Evolutionary conservation across 2,329 filamentous ascomycete genomes (phyloP), one percentile per base, ranked within the genome.

Genomic region (Colletotrichum filicis): DNA sequence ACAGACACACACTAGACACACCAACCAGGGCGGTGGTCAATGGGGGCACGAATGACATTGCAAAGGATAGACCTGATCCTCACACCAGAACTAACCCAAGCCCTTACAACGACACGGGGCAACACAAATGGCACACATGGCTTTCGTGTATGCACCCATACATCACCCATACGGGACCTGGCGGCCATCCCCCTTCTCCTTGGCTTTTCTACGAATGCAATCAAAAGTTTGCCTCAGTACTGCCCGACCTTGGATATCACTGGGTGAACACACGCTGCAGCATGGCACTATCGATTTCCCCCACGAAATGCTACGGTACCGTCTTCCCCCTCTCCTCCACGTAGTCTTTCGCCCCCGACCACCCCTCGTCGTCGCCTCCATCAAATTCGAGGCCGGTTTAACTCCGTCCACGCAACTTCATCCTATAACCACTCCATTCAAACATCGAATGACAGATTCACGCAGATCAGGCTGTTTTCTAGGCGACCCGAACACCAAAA

Each of bases 71-170:
- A 19, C 42, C 19, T 49, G 42, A 49, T 49, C 19, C 19, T 49
- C 42, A n/a, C 42, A 49, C 42, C 42, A 49, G 7, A 49, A 49
- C 19, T 49, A 35, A 5, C 32, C 32, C 12, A n/a, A 49, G 42
- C 42, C 61, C 28, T 19, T 19, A 19, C 46, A 22, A 24, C 24
- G 30, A 30, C 6, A 35, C 30, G 57, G n/a, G 60, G 35, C 52
- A 60, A 57, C 56, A 71, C 61, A 57, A 65, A 37, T 69, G 55
- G 46, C 26, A 70, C 66, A 65, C 46, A 46, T 61, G 26, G 26
- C 35, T 61, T 57, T 73, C 71, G 71, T 71, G 67, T 73, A 73
- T 73, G 71, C 71, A 73, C 52, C 30, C 24, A 14, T 72, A 72
- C 66, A 55, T 55, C 22, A 9, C 35, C 12, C 12, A 55, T 49